phyloP scores from a whole-genome alignment of 495 filamentous ascomycete genomes.

The Penicillium argentinense region DNA sequence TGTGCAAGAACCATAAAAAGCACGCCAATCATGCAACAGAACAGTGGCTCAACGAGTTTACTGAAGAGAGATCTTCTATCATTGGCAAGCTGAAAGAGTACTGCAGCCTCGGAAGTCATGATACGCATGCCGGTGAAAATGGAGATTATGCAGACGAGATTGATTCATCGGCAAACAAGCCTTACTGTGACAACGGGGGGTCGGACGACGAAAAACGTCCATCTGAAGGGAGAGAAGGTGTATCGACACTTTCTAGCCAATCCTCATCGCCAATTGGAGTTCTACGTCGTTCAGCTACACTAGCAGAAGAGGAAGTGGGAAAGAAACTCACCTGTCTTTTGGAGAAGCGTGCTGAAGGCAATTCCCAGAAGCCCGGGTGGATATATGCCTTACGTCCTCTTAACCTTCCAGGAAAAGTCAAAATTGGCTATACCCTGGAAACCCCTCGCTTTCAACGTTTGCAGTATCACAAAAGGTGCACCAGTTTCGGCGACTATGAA shows the following conservation, averaged over 20 bases:
- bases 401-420: not conserved
- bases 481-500: no score
- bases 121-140: not conserved
- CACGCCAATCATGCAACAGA: not conserved
- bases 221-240: not conserved
- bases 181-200: no score
- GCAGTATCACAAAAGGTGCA: no score
- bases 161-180: no score
- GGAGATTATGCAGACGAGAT: not conserved
- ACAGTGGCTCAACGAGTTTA: conserved; percentile 1
- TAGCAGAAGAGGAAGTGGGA: conserved; percentile 1
- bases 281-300: not conserved
- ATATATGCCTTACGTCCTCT: conserved; percentile 1
- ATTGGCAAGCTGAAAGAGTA: not conserved
- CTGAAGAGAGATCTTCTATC: not conserved
- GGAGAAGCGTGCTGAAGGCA: not conserved
- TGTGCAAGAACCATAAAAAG: conserved; percentile 1
- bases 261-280: not conserved
- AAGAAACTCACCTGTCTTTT: not conserved
- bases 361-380: not conserved
- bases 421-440: not conserved
- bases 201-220: not conserved
- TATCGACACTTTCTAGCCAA: not conserved
- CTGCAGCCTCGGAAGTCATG: not conserved
- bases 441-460: no score